phyloP scores from a whole-genome alignment of 768 basidiomycete genomes.

The Tulasnella sp. region DNA sequence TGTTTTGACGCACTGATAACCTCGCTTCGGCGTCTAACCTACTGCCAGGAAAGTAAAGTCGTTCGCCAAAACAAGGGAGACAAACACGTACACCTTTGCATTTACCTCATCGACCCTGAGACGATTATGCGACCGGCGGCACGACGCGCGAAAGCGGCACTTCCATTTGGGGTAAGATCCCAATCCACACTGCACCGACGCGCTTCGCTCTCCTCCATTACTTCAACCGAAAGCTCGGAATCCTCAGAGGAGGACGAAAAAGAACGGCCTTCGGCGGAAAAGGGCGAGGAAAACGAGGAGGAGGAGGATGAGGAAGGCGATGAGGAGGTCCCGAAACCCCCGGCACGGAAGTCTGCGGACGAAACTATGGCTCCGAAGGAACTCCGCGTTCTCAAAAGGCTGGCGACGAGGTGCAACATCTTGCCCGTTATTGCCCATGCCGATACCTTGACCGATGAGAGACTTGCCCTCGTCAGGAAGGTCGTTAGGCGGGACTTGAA shows the following conservation, averaged over 20 bases:
- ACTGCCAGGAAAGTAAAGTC: constrained; percentile 69
- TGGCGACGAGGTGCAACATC: constrained; percentile 62
- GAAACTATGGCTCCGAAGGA: constrained; percentile 47
- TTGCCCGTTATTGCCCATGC: constrained; percentile 70
- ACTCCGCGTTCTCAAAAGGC: constrained; percentile 62
- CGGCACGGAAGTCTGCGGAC: not conserved
- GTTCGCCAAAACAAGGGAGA: constrained; percentile 77
- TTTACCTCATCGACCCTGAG: constrained; percentile 73
- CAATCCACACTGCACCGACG: constrained; percentile 34
- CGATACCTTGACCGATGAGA: constrained; percentile 75
- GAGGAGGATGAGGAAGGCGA: too few relatives aligned
- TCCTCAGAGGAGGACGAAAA: constrained; percentile 45
- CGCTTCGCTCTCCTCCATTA: constrained; percentile 40
- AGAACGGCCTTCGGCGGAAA: constrained; percentile 55
- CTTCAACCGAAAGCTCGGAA: constrained; percentile 31
- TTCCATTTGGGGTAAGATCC: constrained; percentile 28
- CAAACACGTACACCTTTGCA: constrained; percentile 80
- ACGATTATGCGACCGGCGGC: constrained; percentile 48
- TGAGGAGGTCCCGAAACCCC: not conserved
- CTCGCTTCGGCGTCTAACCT: constrained; percentile 4
- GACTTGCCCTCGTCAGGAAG: constrained; percentile 52
- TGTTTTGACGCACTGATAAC: constrained; percentile 21
- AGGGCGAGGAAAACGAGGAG: constrained; percentile 43
- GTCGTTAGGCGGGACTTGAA: constrained; percentile 57
- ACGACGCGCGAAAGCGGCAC: constrained; percentile 37